Conservation (phyloP, 768 basidiomycete genomes). For the Coprinellus micaceus region DNA sequence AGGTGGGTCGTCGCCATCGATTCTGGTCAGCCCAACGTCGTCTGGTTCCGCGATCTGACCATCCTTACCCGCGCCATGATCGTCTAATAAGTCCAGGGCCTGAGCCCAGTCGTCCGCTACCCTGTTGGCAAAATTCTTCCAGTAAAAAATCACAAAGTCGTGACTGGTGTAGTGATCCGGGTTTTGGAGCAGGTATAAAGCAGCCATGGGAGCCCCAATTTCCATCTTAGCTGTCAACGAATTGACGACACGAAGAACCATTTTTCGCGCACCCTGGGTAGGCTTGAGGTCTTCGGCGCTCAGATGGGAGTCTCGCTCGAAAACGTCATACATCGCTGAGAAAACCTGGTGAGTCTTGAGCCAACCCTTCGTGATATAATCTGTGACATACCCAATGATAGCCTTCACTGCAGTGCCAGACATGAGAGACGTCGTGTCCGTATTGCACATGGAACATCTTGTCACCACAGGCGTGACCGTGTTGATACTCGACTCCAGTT, state of each 20-base stretch:
- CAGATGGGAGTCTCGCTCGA: constrained; percentile 10
- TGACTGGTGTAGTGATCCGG: neutral
- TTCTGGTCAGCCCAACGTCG: neutral
- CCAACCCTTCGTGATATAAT: constrained; percentile 25
- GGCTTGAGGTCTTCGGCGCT: neutral
- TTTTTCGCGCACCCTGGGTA: neutral
- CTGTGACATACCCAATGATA: constrained; percentile 29
- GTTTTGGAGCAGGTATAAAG: neutral
- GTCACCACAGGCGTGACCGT: constrained; percentile 20
- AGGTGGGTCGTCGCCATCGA: neutral
- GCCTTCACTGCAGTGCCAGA: constrained; percentile 35
- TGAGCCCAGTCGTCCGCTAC: neutral
- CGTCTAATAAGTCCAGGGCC: neutral
- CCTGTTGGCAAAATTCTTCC: neutral
- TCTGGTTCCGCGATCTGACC: neutral
- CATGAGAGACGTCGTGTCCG: constrained; percentile 27
- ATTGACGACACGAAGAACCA: neutral
- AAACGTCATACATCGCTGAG: constrained; percentile 14
- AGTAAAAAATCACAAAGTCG: neutral
- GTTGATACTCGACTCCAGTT: constrained; percentile 30
- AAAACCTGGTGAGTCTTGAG: constrained; percentile 30
- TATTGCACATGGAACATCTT: constrained; percentile 28
- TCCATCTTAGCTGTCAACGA: neutral
- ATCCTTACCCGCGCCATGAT: neutral
- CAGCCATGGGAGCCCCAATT: neutral